A percentile compares a stretch with the other conserved stretches of the same genome.
Conservation (phyloP, 306 rosid species). For the Lathyrus oleraceus region DNA sequence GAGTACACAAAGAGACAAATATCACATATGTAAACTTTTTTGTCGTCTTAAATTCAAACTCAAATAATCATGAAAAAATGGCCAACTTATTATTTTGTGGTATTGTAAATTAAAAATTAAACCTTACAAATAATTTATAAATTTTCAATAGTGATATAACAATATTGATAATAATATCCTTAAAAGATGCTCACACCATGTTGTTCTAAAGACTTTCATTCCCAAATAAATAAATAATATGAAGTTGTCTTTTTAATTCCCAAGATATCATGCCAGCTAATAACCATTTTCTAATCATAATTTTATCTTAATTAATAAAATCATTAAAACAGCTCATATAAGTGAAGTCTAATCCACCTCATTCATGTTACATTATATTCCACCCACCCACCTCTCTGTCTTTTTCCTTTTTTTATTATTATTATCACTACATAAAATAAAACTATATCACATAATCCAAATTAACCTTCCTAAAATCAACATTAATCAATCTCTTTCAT, state of each 20-base stretch:
- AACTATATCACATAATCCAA: slow-evolving; percentile 2
- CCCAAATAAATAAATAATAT: not conserved
- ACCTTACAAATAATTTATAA: too few relatives aligned
- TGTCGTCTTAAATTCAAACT: too few relatives aligned
- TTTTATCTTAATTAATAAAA: not conserved
- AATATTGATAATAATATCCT: not conserved
- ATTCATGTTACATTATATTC: slow-evolving; percentile 26
- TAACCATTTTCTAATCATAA: slow-evolving; percentile 20
- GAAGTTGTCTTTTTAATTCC: slow-evolving; percentile 4
- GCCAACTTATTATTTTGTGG: too few relatives aligned
- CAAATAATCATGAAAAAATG: too few relatives aligned
- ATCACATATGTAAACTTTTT: too few relatives aligned
- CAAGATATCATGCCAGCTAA: slow-evolving; percentile 36
- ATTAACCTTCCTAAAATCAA: slow-evolving; percentile 17
- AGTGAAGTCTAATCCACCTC: slow-evolving; percentile 39
- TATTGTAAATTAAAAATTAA: too few relatives aligned
- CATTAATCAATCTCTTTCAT: not conserved
- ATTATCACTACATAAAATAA: not conserved
- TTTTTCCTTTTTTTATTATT: not conserved
- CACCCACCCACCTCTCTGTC: slow-evolving; percentile 23
- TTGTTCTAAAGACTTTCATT: not conserved
- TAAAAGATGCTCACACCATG: slow-evolving; percentile 7
- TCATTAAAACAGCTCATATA: slow-evolving; percentile 36
- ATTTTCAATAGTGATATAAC: not conserved
- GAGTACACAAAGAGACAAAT: too few relatives aligned